Conservation (phyloP, 164 flowering plant species). For the Kalanchoe fedtschenkoi region DNA sequence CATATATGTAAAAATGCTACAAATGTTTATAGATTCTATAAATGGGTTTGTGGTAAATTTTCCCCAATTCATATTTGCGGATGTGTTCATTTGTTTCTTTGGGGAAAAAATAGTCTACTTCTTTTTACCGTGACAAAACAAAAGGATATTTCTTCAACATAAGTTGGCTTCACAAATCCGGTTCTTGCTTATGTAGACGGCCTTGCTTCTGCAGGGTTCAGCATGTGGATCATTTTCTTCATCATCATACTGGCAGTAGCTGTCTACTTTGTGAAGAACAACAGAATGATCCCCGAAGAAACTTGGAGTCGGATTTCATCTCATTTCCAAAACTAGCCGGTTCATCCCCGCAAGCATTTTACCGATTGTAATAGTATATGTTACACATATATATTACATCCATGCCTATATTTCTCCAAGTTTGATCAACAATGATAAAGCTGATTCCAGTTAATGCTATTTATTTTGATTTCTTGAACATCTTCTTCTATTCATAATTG, state of each 20-base stretch:
- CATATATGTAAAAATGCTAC: too few relatives aligned
- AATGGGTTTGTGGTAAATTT: too few relatives aligned
- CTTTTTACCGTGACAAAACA: background rate
- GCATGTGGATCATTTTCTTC: slow-evolving; percentile 34
- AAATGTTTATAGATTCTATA: too few relatives aligned
- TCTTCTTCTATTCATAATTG: too few relatives aligned
- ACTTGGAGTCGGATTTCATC: background rate
- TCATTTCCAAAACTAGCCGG: background rate
- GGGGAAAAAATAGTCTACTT: too few relatives aligned
- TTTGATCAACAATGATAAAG: background rate
- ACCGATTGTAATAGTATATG: background rate
- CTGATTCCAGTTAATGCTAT: background rate
- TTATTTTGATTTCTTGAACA: background rate
- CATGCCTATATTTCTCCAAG: background rate
- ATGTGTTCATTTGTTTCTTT: background rate
- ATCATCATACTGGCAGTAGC: slow-evolving; percentile 38
- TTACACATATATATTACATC: background rate
- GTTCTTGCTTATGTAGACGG: background rate
- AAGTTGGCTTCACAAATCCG: background rate
- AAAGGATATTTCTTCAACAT: background rate
- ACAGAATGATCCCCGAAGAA: slow-evolving; percentile 13
- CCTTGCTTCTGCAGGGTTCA: slow-evolving; percentile 28
- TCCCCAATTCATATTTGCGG: background rate
- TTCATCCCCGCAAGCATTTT: background rate
- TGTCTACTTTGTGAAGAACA: slow-evolving; percentile 25